Evolutionary conservation across 192 early-diverging fungal species (phyloP).

Genomic region (Obelidium mucronatum): DNA sequence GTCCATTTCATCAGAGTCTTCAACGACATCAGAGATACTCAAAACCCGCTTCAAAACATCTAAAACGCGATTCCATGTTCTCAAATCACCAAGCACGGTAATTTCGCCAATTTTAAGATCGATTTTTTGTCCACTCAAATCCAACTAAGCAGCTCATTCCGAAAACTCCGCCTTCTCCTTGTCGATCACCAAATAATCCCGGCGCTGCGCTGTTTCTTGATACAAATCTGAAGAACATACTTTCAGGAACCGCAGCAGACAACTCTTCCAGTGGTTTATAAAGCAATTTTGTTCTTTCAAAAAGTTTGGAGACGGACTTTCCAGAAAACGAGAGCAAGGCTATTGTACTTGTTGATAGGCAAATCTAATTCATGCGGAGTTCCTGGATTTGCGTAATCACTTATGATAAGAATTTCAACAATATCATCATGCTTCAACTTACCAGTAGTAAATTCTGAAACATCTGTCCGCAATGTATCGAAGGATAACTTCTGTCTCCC

Average conservation of each 20-base stretch:
- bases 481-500: neutral
- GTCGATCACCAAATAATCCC: neutral
- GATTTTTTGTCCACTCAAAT: neutral
- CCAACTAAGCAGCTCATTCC: neutral
- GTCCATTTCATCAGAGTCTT: neutral
- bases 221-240: neutral
- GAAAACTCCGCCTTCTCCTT: neutral
- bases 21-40: neutral
- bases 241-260: too few relatives aligned
- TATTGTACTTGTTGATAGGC: too few relatives aligned
- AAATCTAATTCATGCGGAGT: too few relatives aligned
- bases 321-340: too few relatives aligned
- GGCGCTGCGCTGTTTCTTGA: neutral
- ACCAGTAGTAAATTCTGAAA: neutral
- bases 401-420: too few relatives aligned
- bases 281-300: too few relatives aligned
- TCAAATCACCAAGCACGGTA: neutral
- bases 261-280: too few relatives aligned
- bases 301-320: too few relatives aligned
- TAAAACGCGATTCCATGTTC: neutral
- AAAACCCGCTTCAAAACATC: neutral
- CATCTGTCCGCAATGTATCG: neutral
- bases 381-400: too few relatives aligned
- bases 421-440: too few relatives aligned
- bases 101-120: neutral